Evolutionary conservation across 345 rosid genomes (phyloP).

Genomic region (Bruguiera gymnorhiza): DNA sequence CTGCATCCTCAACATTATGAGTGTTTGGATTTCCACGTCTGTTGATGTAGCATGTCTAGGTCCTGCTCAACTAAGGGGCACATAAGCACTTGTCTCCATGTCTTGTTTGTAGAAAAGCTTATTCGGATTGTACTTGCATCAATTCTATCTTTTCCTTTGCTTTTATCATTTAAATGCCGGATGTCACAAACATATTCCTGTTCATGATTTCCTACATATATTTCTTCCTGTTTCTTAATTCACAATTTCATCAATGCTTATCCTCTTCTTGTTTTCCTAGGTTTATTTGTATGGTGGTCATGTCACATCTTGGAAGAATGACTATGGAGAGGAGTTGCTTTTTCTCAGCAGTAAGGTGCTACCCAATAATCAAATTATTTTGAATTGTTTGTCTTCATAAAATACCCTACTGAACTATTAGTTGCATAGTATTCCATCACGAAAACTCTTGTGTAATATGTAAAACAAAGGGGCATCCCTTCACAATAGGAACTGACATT

Average conservation of each 20-base stretch:
- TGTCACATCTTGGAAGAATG: constrained; percentile 98
- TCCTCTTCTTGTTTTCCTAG: constrained; percentile 31
- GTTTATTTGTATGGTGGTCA: constrained; percentile 86
- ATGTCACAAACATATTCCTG: neutral
- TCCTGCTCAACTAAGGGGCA: no score
- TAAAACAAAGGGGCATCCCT: neutral
- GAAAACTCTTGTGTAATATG: neutral
- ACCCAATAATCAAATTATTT: neutral
- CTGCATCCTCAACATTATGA: no score
- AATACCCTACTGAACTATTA: neutral
- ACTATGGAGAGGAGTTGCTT: constrained; percentile 78
- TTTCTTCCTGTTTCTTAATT: neutral
- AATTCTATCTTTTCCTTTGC: neutral
- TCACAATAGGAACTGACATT: no score
- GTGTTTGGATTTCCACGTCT: no score
- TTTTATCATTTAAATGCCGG: neutral
- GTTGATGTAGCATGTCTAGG: no score
- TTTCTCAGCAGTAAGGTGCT: constrained; percentile 73
- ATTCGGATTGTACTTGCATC: no score
- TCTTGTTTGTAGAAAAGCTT: no score
- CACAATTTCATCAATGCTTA: neutral
- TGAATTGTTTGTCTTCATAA: neutral
- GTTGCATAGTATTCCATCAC: neutral
- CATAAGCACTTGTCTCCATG: no score
- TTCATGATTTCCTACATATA: neutral